phyloP scores from a whole-genome alignment of 805 yeast genomes.

The Wickerhamiella sergipiensis region DNA sequence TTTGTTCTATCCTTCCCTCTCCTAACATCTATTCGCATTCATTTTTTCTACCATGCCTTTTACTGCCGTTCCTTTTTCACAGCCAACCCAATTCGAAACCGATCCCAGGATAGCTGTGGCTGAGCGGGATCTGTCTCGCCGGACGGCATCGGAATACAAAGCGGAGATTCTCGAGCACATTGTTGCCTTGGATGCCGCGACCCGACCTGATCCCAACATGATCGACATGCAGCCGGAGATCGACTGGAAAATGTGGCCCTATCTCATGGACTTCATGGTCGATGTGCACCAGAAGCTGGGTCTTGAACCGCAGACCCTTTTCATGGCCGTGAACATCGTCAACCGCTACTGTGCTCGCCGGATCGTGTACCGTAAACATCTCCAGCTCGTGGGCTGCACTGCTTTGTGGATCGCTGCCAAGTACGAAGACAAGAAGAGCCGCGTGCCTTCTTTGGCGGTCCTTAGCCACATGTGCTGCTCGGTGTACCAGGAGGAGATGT shows the following conservation, averaged over 20 bases:
- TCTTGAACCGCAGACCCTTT: slow-evolving; percentile 58
- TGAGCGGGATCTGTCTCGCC: slow-evolving; percentile 14
- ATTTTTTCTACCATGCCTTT: slow-evolving; percentile 8
- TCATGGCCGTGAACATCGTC: slow-evolving; percentile 54
- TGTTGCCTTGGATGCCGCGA: slow-evolving; percentile 21
- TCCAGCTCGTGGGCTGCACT: slow-evolving; percentile 80
- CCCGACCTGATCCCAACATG: slow-evolving; percentile 43
- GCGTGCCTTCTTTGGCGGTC: slow-evolving; percentile 60
- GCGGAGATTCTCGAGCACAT: slow-evolving; percentile 26
- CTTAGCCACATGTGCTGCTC: slow-evolving; percentile 56
- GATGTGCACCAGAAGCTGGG: slow-evolving; percentile 46
- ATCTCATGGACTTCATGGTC: slow-evolving; percentile 60
- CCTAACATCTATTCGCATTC: slow-evolving; percentile 4
- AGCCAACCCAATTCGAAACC: not conserved
- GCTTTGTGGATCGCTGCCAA: slow-evolving; percentile 85
- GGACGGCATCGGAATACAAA: slow-evolving; percentile 24
- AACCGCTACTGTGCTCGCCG: slow-evolving; percentile 84
- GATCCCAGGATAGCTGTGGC: slow-evolving; percentile 7
- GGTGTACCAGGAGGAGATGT: slow-evolving; percentile 43
- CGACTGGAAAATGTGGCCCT: slow-evolving; percentile 52
- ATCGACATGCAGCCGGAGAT: slow-evolving; percentile 80
- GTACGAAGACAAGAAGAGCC: slow-evolving; percentile 55
- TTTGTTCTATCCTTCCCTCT: not conserved
- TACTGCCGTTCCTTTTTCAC: not conserved
- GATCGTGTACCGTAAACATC: slow-evolving; percentile 69